Conservation (phyloP, 805 yeast genomes). For the Blastobotrys chiropterorum region DNA sequence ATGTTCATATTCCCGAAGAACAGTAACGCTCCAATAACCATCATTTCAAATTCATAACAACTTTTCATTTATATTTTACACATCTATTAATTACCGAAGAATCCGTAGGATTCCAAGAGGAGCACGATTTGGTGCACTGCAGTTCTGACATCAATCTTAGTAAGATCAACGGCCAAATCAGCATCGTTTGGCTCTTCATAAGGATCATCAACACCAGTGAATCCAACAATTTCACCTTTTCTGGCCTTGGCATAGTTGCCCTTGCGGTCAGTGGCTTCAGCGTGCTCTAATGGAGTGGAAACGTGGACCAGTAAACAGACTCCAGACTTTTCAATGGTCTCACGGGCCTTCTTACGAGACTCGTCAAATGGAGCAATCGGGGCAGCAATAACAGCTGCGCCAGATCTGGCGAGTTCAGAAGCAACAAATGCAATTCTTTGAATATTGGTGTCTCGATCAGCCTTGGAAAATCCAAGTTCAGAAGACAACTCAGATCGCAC, state of each 20-base stretch:
- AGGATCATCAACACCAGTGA: slow-evolving; percentile 42
- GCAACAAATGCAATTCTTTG: slow-evolving; percentile 56
- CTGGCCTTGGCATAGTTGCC: slow-evolving; percentile 45
- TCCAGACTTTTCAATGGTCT: slow-evolving; percentile 43
- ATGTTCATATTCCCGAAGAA: too few relatives aligned
- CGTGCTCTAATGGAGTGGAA: slow-evolving; percentile 42
- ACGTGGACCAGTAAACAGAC: slow-evolving; percentile 48
- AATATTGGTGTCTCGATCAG: slow-evolving; percentile 36
- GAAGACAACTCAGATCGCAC: slow-evolving; percentile 35
- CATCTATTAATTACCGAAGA: slow-evolving; percentile 41
- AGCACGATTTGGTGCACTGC: slow-evolving; percentile 70
- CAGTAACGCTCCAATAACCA: too few relatives aligned
- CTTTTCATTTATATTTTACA: too few relatives aligned
- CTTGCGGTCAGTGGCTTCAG: slow-evolving; percentile 43
- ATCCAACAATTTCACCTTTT: slow-evolving; percentile 41
- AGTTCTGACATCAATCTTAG: slow-evolving; percentile 53
- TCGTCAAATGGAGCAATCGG: slow-evolving; percentile 43
- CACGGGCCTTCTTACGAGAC: slow-evolving; percentile 39
- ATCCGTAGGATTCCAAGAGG: slow-evolving; percentile 76
- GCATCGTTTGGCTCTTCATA: slow-evolving; percentile 46
- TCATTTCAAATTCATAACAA: too few relatives aligned
- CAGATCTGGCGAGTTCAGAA: slow-evolving; percentile 77
- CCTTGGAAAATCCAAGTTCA: slow-evolving; percentile 36
- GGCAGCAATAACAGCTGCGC: slow-evolving; percentile 80
- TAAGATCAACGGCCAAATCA: slow-evolving; percentile 51